These are phyloP conservation scores for Aphanocladium album DNA, from an alignment of 2,329 filamentous ascomycete species.

Conservation along the genomic window DNA sequence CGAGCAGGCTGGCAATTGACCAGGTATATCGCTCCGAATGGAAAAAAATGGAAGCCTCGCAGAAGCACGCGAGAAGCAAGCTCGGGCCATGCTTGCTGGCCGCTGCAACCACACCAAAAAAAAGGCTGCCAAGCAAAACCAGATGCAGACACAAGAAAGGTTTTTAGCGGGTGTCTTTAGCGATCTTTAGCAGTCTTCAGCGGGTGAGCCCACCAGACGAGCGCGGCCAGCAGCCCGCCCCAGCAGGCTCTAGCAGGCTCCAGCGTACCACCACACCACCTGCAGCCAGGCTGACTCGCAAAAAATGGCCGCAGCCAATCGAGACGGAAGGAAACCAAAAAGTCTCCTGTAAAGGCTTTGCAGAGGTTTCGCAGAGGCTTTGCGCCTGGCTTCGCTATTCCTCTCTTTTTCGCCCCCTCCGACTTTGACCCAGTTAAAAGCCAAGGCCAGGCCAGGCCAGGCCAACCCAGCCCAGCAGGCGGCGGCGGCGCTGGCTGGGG, in stretches of 20 bases:
- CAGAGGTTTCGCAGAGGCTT: too few species aligned
- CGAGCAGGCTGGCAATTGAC: not conserved
- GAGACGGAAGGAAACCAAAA: too few species aligned
- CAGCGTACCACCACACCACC: not conserved
- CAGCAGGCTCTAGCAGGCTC: not conserved
- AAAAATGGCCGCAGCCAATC: too few species aligned
- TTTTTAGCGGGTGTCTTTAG: too few species aligned
- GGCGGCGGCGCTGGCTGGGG: not conserved
- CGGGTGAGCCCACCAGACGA: too few species aligned
- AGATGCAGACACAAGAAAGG: too few species aligned
- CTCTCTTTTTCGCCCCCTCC: not conserved
- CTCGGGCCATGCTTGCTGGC: conserved; percentile 2
- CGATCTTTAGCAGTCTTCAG: not conserved
- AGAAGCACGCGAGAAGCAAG: conserved; percentile 8
- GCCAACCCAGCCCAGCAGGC: too few species aligned
- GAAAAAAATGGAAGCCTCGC: conserved; percentile 5
- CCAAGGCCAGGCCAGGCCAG: not conserved
- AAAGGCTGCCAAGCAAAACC: not conserved
- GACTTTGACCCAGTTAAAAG: not conserved
- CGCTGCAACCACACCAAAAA: not conserved
- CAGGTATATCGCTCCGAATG: not conserved
- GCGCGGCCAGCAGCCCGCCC: too few species aligned
- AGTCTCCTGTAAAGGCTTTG: too few species aligned
- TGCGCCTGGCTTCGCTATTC: not conserved
- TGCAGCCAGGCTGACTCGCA: too few species aligned